A percentile compares a stretch with the other conserved stretches of the same genome.
Conservation (phyloP, 768 basidiomycete species). For the Wakefieldia striispora region DNA sequence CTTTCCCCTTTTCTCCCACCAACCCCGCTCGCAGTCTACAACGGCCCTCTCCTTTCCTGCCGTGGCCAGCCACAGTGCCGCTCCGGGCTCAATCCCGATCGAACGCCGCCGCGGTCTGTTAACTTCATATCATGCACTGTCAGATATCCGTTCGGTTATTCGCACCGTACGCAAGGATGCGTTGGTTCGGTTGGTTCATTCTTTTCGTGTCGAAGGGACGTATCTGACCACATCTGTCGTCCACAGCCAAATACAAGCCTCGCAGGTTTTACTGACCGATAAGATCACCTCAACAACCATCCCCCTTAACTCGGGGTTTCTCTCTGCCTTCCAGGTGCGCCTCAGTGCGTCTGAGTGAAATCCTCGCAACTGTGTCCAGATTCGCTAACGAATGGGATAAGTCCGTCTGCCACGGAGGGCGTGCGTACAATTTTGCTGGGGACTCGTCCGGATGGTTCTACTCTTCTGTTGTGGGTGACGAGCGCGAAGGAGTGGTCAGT, state of each 20-base stretch:
- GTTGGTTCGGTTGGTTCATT: conserved; percentile 25
- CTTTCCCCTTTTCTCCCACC: conserved; percentile 45
- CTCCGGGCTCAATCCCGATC: background rate
- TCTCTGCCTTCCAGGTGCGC: conserved; percentile 48
- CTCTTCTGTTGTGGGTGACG: conserved; percentile 22
- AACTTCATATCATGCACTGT: conserved; percentile 2
- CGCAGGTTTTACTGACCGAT: conserved; percentile 40
- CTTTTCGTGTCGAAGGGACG: background rate
- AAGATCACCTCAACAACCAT: conserved; percentile 27
- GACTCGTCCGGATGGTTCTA: conserved; percentile 55
- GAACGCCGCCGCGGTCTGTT: background rate
- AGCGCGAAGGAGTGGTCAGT: background rate
- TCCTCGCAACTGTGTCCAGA: background rate
- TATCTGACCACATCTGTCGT: background rate
- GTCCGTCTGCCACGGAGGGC: conserved; percentile 35
- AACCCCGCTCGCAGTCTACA: background rate
- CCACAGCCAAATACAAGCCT: conserved; percentile 40
- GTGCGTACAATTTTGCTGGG: conserved; percentile 43
- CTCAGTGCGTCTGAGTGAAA: background rate
- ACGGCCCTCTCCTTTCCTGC: background rate
- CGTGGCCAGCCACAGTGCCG: too few relatives aligned
- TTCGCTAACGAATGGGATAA: conserved; percentile 13
- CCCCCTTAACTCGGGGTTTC: conserved; percentile 24
- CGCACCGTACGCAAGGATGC: conserved; percentile 21
- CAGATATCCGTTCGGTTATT: conserved; percentile 14